Evolutionary conservation across 75 land plant genomes (phyloP).

Genomic region (Cupressus sempervirens): DNA sequence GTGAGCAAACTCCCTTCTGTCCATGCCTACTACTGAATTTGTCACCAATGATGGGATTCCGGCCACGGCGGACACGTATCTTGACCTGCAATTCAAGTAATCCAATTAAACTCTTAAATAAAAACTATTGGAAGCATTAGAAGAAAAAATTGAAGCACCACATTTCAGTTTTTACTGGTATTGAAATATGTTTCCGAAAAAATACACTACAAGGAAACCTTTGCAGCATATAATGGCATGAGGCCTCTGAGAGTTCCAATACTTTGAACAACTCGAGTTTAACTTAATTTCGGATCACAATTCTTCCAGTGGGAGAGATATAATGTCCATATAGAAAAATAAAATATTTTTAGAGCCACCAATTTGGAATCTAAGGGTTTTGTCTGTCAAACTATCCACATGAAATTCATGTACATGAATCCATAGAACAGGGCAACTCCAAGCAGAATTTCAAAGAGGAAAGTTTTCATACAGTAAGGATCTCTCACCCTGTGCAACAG

Average conservation of each 20-base stretch:
- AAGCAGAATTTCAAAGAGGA: background rate
- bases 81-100: conserved; percentile 46
- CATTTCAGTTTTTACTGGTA: background rate
- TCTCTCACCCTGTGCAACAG: background rate
- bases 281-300: background rate
- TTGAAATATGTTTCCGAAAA: background rate
- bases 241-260: background rate
- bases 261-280: background rate
- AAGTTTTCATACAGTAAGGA: background rate
- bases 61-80: conserved; percentile 65
- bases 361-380: background rate
- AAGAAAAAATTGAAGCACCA: background rate
- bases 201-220: background rate
- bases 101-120: background rate
- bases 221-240: background rate
- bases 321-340: background rate
- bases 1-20: conserved; percentile 98
- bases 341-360: background rate
- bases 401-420: background rate
- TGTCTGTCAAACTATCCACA: background rate
- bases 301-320: background rate
- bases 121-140: background rate
- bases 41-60: conserved; percentile 97
- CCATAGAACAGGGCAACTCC: background rate
- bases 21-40: conserved; percentile 87